Evolutionary conservation across 2,329 filamentous ascomycete genomes (phyloP), one percentile per base, ranked within the genome.

Genomic region (Fusarium concolor): DNA sequence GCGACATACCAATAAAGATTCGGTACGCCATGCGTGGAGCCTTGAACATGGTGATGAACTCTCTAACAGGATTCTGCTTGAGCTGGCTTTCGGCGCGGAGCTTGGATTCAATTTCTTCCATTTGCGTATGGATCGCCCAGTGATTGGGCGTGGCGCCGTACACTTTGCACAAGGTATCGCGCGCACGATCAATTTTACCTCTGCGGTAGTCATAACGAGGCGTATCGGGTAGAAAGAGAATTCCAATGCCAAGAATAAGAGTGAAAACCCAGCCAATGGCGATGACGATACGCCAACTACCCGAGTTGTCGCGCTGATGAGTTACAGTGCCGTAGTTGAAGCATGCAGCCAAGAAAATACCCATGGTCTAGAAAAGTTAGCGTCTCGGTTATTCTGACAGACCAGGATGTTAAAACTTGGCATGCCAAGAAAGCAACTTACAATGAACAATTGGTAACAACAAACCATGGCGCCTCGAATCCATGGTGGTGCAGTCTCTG

Each of bases 401-500:
- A 26, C 26, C 26, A 26, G 29, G 29, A n/a, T n/a, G 29, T 12
- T 10, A 10, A 26, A 26, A 26, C 26, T 26, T 26, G 26, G 26
- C 29, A 31, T 31, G 29, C 29, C 29, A 31, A 31, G 31, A 15
- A 15, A 15, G 14, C 7, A 7, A 65, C 62, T 49, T 37, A 65
- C 92, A 77, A 92, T 91, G 78, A 92, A 89, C 5, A 92, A 82
- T 79, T 92, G 90, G 76, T 92, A 92, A 14, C 84, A 85, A 45
- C 85, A 85, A 47, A 92, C 87, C 65, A 92, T 83, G 6, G 87
- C 83, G 56, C 89, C 90, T 67, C 90, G 85, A 49, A 92, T 87
- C 76, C 87, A 88, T 15, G 87, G 84, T 0, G 90, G 90, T 8
- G 88, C 87, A 8, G 86, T 90, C 77, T 93, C 90, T n/a, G 86